phyloP scores from a whole-genome alignment of 169 alveolate genomes.

The Toxoplasma gondii region DNA sequence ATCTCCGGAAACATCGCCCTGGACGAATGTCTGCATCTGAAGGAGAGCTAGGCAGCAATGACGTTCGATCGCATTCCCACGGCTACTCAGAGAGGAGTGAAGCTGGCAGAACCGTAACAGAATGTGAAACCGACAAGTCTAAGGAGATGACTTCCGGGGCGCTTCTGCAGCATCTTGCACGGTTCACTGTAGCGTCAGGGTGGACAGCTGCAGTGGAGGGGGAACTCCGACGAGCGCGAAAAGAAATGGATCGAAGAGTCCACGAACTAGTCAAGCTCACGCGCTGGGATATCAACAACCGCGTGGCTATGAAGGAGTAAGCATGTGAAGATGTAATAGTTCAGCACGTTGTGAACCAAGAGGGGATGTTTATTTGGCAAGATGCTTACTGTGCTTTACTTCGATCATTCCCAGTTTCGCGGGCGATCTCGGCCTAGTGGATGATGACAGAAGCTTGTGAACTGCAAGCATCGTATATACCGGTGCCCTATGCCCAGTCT shows the following conservation, averaged over 20 bases:
- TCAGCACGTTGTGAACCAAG: no score
- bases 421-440: no score
- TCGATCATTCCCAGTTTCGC: no score
- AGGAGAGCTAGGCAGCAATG: neutral
- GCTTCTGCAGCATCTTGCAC: slow-evolving; percentile 29
- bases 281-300: slow-evolving; percentile 67
- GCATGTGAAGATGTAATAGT: neutral
- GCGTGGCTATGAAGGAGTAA: slow-evolving; percentile 65
- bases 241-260: slow-evolving; percentile 55
- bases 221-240: slow-evolving; percentile 57
- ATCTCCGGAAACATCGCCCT: no score
- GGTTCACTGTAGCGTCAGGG: slow-evolving; percentile 63
- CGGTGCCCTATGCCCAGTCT: no score
- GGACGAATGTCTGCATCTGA: neutral
- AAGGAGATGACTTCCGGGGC: neutral
- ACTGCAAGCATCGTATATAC: no score
- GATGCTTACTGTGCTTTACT: no score
- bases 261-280: slow-evolving; percentile 35
- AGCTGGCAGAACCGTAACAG: neutral
- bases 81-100: neutral
- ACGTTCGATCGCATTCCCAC: neutral
- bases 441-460: no score
- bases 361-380: no score
- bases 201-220: slow-evolving; percentile 66
- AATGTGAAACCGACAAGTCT: neutral